These are phyloP conservation scores for Tuber aestivum DNA, from an alignment of 495 filamentous ascomycete species.

Conservation along the genomic window DNA sequence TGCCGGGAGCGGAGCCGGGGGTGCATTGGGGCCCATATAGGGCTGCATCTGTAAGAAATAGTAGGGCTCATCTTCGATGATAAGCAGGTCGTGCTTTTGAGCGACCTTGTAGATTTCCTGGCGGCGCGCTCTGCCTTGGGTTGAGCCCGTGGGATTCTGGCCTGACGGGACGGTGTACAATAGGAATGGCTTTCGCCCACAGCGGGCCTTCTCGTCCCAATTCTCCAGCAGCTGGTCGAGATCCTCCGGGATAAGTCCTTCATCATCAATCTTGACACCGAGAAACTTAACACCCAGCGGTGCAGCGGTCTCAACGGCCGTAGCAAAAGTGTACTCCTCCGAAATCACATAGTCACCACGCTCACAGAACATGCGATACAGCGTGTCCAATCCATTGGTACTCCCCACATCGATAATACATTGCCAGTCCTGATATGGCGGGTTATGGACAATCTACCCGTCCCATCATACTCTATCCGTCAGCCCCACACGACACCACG, in stretches of 20 bases:
- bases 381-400: conserved; percentile 70
- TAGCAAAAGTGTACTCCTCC: conserved; percentile 81
- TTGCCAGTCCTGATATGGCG: conserved; percentile 79
- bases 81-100: conserved; percentile 75
- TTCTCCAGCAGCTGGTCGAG: conserved; percentile 61
- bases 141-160: conserved; percentile 90
- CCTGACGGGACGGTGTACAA: conserved; percentile 81
- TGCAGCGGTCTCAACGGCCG: conserved; percentile 70
- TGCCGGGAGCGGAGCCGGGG: conserved; percentile 44
- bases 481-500: background rate
- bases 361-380: conserved; percentile 70
- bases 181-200: conserved; percentile 64
- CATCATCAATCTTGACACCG: conserved; percentile 67
- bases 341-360: conserved; percentile 66
- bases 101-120: conserved; percentile 67
- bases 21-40: conserved; percentile 55
- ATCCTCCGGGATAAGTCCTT: conserved; percentile 64
- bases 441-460: conserved; percentile 57
- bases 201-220: conserved; percentile 55
- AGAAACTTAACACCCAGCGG: conserved; percentile 70
- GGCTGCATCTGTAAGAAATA: conserved; percentile 94
- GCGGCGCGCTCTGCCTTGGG: conserved; percentile 60
- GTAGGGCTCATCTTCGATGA: conserved; percentile 96
- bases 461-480: conserved; percentile 3
- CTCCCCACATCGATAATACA: conserved; percentile 68